Evolutionary conservation across 2,329 filamentous ascomycete genomes (phyloP), one percentile per base, ranked within the genome.

Genomic region (Scopulariopsis brevicaulis): DNA sequence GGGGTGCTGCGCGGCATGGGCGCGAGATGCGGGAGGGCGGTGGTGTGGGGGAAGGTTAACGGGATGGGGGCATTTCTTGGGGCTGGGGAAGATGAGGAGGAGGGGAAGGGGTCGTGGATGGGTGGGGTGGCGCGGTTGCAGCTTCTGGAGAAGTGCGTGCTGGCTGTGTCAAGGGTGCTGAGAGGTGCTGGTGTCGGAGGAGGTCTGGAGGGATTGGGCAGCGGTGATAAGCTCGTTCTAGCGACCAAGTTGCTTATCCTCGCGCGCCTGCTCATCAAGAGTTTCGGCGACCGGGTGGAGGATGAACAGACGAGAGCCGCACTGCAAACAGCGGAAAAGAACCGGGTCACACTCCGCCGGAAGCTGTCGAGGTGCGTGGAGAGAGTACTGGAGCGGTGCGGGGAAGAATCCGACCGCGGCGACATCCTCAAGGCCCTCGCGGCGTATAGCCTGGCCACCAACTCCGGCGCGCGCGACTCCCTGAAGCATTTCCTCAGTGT

Each of bases 371-470:
- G 80, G 55, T 82, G 82, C 18, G 82, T 96, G 25, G 83, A 92
- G 56, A 86, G 82, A 63, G 76, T 90, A 4, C 69, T 95, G 57
- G 79, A 81, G 62, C 82, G 79, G 54, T 80, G 85, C 28, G 79
- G 85, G 78, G 69, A 78, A 65, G 61, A 74, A 66, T 61, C 69
- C 60, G 63, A 77, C 63, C 65, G 77, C 59, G 65, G 76, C 60
- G 76, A 81, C 24, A 77, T 94, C 18, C 74, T 93, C 14, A 86
- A 90, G 64, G 84, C 86, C 0, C 77, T 96, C 63, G 88, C 85
- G 58, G 91, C 92, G 0, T 92, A 91, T 68, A 91, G 90, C 61
- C 76, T 97, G 55, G 83, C 85, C 1, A 91, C 87, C 3, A 95
- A 83, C 65, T 90, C 87, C 0, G 88, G 90, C 0, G 84, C 89